Base-by-base conservation (phyloP, 1,139 yeast genomes). In the Magnusiomyces fungicola region DNA sequence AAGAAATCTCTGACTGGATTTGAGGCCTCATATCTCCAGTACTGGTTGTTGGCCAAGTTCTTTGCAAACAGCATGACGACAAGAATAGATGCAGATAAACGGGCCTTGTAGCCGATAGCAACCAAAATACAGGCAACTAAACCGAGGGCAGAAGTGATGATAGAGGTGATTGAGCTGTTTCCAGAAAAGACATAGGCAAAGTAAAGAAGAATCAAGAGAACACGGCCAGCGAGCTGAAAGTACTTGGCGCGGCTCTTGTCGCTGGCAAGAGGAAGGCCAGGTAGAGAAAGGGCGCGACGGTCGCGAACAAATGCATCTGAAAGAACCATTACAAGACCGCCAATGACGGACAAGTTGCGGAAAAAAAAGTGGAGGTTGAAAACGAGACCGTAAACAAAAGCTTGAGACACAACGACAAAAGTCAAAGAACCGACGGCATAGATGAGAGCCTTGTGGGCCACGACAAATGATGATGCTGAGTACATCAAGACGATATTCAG, bases 41-140 rank as follows among this genome's bases (percentile, higher is more conserved):
- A 92, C 61, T 89, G 90, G 72, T 92, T 92, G 56, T 83, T 80
- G 46, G 83, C 69, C 51, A 88, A 67, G 69, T 92, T 90, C 72
- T 87, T 89, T 57, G 83, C 69, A 55, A 86, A 74, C 56, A 92
- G 76, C 59, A 89, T 69, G 29, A 84, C 69, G 25, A 94, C 88
- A 64, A 92, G 75, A 49, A 86, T 68, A 39, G 83, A 79, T 2
- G 98, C 97, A 38, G 95, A 83, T 59, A 89, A 79, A 63, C 88
- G 87, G 48, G 98, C 92, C 72, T 89, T 90, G 76, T 80, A 92
- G 27, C 98, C 98, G 58, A 92, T 80, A 37, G 87, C 89, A 55
- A 92, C 92, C 51, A 95, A 80, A 34, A 80, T 74, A 65, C 95
- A 85, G 19, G 85, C 78, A 32, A 75, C 66, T 49, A 86, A 76